Base-by-base conservation (phyloP, 257 asterid species). In the Osmanthus fragrans region DNA sequence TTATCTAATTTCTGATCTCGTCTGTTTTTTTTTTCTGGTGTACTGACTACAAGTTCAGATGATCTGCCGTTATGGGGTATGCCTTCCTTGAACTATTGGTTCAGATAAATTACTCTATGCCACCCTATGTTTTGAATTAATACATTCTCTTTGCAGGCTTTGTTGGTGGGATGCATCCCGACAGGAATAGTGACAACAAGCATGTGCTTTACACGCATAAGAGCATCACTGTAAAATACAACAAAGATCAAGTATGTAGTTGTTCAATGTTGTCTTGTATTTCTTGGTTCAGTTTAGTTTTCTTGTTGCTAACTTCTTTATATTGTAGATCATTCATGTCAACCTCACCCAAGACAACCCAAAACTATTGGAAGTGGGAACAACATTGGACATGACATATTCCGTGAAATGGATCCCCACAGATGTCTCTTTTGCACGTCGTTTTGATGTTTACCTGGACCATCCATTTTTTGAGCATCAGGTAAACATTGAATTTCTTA, bases 21-120 rank as follows among this genome's bases (percentile, higher is more conserved):
- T 83, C 63, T 75, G 73, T 33, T 25, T 77, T 37, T 51, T 42
- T 71, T 54, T 7, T 0, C 71, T 39, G 74, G 75, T 40, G 68
- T 80, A 80, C 79, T 65, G 82, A 63, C 72, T 51, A 49, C 67
- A 68, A 54, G 79, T 76, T 87, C 90, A 89, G 93, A 89, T 79
- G 91, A 89, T 79, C 87, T 89, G 79, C 93, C 93, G 47, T 51
- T 89, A 75, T 89, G 93, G 93, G 93, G 93, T 89, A 85, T 73
- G 85, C 77, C 49, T 58, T 40, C 80, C 30, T 37, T 76, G 34
- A 58, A 33, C 58, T 73, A 36, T 32, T 32, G 21, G 0, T 29
- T 19, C 36, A 45, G 12, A 32, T 75, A 47, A 27, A 40, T 47
- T 77, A 10, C 34, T 64, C 27, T 66, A 16, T 39, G 71, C 72